Percentiles rank a stretch among this genome's conserved stretches.
phyloP scores from a whole-genome alignment of 495 filamentous ascomycete genomes.

The Neurospora sp. region DNA sequence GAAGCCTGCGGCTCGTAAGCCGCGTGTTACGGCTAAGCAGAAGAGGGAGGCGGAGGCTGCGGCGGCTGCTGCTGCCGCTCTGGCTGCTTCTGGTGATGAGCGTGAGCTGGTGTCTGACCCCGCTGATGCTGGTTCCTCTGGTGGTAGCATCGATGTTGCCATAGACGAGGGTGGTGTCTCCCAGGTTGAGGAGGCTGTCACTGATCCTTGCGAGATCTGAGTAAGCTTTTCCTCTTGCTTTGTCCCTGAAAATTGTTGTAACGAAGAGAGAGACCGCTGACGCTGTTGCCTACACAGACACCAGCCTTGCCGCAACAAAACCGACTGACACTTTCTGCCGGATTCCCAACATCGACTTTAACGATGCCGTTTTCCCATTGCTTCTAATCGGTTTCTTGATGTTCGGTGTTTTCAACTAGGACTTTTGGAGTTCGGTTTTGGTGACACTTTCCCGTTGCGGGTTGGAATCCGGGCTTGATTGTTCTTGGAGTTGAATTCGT shows the following conservation, averaged over 20 bases:
- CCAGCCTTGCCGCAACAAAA: background rate
- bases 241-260: background rate
- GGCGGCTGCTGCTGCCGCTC: background rate
- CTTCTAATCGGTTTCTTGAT: background rate
- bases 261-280: background rate
- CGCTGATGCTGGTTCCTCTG: background rate
- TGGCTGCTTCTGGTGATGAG: background rate
- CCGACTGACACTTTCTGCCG: background rate
- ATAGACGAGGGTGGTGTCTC: background rate
- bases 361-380: background rate
- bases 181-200: background rate
- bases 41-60: background rate
- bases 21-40: background rate
- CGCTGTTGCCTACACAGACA: background rate
- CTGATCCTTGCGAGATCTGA: background rate
- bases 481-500: background rate
- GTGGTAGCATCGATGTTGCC: background rate
- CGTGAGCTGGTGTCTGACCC: background rate
- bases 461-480: background rate
- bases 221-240: background rate
- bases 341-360: background rate
- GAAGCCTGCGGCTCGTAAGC: background rate
- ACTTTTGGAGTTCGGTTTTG: background rate
- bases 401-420: background rate
- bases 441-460: background rate